Percentiles rank a stretch among this genome's conserved stretches.
These are phyloP conservation scores for Fagus crenata DNA, from an alignment of 306 rosid species.

Conservation along the genomic window DNA sequence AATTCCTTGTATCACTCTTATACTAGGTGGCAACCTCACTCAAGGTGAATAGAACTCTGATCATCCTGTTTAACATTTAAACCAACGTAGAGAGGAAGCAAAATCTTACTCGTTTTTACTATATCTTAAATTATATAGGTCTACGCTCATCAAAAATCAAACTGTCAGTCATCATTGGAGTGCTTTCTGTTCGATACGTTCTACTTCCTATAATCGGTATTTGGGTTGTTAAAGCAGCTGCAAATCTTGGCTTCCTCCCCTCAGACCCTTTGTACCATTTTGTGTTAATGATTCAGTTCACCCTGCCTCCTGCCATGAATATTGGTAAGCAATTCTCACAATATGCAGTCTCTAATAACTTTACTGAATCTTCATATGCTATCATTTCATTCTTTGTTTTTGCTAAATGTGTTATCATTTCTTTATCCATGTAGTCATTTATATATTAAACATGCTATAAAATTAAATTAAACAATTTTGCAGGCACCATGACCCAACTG, in stretches of 20 bases:
- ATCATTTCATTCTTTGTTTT: no score
- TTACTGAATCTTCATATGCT: no score
- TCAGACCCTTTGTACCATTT: slow-evolving; percentile 69
- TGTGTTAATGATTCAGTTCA: slow-evolving; percentile 70
- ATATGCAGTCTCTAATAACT: background rate
- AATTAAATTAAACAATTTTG: slow-evolving; percentile 7
- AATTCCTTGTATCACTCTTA: slow-evolving; percentile 82
- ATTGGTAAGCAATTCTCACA: slow-evolving; percentile 49
- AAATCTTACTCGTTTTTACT: background rate
- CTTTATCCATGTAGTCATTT: background rate
- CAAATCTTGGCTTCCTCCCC: slow-evolving; percentile 53
- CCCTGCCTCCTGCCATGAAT: slow-evolving; percentile 93
- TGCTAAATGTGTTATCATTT: background rate
- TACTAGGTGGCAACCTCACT: slow-evolving; percentile 86
- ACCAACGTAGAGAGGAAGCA: background rate
- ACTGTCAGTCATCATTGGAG: slow-evolving; percentile 37
- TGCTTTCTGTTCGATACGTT: slow-evolving; percentile 41
- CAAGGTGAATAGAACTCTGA: slow-evolving; percentile 45
- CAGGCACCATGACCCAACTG: slow-evolving; percentile 84
- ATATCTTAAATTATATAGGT: slow-evolving; percentile 36
- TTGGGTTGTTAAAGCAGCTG: slow-evolving; percentile 55
- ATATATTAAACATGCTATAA: background rate
- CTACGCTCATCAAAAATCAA: slow-evolving; percentile 56
- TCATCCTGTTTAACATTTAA: background rate
- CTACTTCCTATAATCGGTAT: slow-evolving; percentile 67